Percentiles rank a stretch among this genome's conserved stretches.
Conservation (phyloP, 306 rosid species). For the Ammopiptanthus mongolicus region DNA sequence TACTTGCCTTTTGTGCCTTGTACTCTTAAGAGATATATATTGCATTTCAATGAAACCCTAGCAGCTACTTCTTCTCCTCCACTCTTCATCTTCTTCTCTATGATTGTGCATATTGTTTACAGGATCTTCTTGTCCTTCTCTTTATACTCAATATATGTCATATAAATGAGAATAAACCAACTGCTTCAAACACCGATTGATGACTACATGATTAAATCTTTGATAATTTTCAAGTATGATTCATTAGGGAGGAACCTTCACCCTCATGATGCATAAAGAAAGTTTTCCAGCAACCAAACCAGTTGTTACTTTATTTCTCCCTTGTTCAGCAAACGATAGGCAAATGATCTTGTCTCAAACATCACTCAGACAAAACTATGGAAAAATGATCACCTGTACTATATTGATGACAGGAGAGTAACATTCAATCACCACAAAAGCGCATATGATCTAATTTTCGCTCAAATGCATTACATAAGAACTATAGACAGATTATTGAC, state of each 20-base stretch:
- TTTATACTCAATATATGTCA: background rate
- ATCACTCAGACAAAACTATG: background rate
- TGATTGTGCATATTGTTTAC: too few relatives aligned
- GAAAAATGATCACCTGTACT: constrained; percentile 10
- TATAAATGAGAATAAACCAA: too few relatives aligned
- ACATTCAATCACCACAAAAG: background rate
- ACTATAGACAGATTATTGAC: constrained; percentile 24
- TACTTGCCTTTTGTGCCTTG: too few relatives aligned
- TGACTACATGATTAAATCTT: background rate
- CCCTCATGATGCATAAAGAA: background rate
- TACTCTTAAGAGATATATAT: too few relatives aligned
- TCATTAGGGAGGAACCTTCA: background rate
- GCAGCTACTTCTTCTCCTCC: too few relatives aligned
- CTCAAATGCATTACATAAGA: constrained; percentile 9
- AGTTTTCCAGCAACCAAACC: background rate
- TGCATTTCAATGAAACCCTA: too few relatives aligned
- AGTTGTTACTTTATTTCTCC: constrained; percentile 13
- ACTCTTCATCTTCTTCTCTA: too few relatives aligned
- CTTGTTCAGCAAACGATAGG: background rate
- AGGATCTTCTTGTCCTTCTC: constrained; percentile 14
- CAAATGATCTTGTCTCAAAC: constrained; percentile 14
- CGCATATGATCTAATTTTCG: constrained; percentile 11
- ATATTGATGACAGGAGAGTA: background rate
- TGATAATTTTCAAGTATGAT: constrained; percentile 12
- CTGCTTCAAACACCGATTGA: background rate